Conservation (phyloP, 164 flowering plant genomes). For the Chimonanthus salicifolius region DNA sequence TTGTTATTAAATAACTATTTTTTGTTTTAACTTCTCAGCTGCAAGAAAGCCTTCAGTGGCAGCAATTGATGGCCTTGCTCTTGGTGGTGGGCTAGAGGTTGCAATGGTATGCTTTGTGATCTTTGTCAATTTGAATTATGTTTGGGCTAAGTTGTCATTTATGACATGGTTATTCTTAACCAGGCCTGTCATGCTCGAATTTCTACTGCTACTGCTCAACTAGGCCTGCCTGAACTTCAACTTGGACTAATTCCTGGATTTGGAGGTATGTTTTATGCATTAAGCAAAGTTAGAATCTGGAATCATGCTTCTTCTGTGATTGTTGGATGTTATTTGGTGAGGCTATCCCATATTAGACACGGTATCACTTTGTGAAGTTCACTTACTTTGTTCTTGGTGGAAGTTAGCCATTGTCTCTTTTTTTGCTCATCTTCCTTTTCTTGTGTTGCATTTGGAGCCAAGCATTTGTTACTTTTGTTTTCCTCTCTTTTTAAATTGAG, state of each 20-base stretch:
- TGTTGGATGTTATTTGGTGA: neutral
- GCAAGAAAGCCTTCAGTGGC: constrained; percentile 87
- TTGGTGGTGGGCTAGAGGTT: constrained; percentile 93
- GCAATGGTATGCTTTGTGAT: constrained; percentile 60
- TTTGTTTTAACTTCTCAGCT: constrained; percentile 33
- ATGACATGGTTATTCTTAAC: constrained; percentile 3
- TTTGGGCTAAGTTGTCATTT: neutral
- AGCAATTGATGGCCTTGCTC: constrained; percentile 90
- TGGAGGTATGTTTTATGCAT: constrained; percentile 60
- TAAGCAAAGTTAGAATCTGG: neutral
- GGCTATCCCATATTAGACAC: neutral
- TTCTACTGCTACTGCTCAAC: constrained; percentile 72
- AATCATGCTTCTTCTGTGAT: neutral
- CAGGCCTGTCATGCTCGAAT: constrained; percentile 93
- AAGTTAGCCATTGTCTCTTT: neutral
- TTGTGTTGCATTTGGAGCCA: neutral
- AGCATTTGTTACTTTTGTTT: too few species aligned
- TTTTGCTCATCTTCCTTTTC: neutral
- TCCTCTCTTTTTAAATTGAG: too few species aligned
- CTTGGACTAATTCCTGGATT: constrained; percentile 89
- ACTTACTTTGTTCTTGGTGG: neutral
- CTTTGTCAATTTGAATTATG: neutral
- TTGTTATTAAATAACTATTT: too few species aligned
- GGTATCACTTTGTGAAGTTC: neutral
- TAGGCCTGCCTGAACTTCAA: constrained; percentile 95